Percentiles rank a stretch among this genome's conserved stretches.
Evolutionary conservation across 78 protist species (phyloP).

Genomic region (Dictyostelium citrinum): DNA sequence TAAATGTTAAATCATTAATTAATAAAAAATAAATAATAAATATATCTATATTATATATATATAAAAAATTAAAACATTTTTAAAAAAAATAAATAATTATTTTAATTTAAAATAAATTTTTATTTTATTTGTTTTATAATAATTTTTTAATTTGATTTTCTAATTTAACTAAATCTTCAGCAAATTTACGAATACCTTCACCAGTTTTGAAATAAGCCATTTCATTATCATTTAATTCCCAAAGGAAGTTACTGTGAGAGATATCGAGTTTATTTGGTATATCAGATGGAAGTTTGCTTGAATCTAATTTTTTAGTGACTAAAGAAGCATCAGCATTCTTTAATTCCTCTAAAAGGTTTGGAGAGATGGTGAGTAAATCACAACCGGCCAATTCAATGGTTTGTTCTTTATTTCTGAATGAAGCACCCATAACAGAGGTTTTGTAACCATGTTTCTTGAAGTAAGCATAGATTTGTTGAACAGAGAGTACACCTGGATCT

Average conservation of each 20-base stretch:
- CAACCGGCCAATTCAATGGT: slow-evolving; percentile 84
- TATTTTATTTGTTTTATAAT: neutral
- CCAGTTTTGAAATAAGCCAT: slow-evolving; percentile 97
- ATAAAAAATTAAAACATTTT: no score
- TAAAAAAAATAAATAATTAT: no score
- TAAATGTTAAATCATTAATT: slow-evolving; percentile 40
- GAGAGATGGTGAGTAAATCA: slow-evolving; percentile 86
- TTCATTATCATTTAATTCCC: slow-evolving; percentile 86
- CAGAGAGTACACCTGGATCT: slow-evolving; percentile 96
- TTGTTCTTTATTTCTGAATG: slow-evolving; percentile 93
- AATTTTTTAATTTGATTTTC: slow-evolving; percentile 65
- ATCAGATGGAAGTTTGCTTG: slow-evolving; percentile 15
- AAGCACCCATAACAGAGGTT: slow-evolving; percentile 98
- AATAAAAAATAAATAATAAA: slow-evolving; percentile 15
- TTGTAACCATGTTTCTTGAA: slow-evolving; percentile 94
- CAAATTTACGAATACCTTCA: slow-evolving; percentile 95
- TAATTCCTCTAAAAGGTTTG: slow-evolving; percentile 56
- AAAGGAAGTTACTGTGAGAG: slow-evolving; percentile 85
- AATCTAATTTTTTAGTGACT: slow-evolving; percentile 23
- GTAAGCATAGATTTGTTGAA: slow-evolving; percentile 89
- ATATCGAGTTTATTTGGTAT: slow-evolving; percentile 39
- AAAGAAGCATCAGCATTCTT: slow-evolving; percentile 13
- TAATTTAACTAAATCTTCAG: slow-evolving; percentile 80
- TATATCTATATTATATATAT: no score
- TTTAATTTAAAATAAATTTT: no score